Evolutionary conservation across 495 filamentous ascomycete species (phyloP), one percentile per base, ranked within the genome.

Genomic region (Trichoderma reesei): DNA sequence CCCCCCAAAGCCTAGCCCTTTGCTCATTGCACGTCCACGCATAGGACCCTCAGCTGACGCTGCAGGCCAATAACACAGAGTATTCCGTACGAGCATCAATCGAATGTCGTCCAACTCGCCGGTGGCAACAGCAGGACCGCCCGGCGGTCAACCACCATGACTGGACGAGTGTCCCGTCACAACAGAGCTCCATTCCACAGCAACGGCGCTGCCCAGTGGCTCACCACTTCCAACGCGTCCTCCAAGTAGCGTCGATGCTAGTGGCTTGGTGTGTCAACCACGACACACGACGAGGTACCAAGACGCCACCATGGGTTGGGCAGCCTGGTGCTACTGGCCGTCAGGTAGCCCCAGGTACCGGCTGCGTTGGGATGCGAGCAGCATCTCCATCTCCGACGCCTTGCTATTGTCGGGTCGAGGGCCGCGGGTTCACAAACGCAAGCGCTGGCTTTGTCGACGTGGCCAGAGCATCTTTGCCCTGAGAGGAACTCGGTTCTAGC

Each of bases 191-290:
- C 44, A 48, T 44, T 44, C 41, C 41, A 5, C 42, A 46, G 16
- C n/a, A 18, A 18, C 18, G 44, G 16, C 44, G 18, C 44, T 26
- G 16, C 44, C n/a, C 20, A 26, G 44, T 48, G 44, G 44, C 44
- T 48, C 44, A 48, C 16, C 44, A 48, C 20, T 48, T 42, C 10
- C 14, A 44, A 13, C 41, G n/a, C 44, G 18, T 8, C 44, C 9
- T 9, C 31, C 31, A 5, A 36, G 51, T 56, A 56, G 51, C 51
- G 51, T 34, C 51, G 51, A 56, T 56, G 51, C 51, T 56, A 56
- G 51, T 34, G 20, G 26, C 26, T 26, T 26, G 26, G 26, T 54
- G 46, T 18, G 4, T 54, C 14, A 16, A 54, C 46, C 46, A 54
- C 26, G 26, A 26, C 26, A 26, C 54, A 18, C 41, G 44, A 5